Evolutionary conservation across 768 basidiomycete species (phyloP).

Genomic region (Leccinum arenicola): DNA sequence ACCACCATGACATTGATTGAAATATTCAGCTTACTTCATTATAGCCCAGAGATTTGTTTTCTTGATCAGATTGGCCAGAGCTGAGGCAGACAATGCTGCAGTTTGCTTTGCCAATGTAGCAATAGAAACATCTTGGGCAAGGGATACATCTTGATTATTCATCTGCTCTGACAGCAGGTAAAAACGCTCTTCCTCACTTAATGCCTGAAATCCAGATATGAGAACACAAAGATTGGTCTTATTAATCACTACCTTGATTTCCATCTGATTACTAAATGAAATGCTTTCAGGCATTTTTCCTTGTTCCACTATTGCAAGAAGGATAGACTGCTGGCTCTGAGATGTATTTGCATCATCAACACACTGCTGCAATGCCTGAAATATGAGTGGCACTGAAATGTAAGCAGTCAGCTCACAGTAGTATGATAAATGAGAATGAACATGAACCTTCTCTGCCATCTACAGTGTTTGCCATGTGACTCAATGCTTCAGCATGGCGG

Average conservation of each 20-base stretch:
- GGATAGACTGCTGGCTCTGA: conserved; percentile 68
- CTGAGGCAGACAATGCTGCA: conserved; percentile 83
- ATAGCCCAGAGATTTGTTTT: conserved; percentile 54
- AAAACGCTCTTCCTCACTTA: conserved; percentile 71
- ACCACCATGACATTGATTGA: fast-evolving
- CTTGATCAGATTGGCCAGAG: conserved; percentile 67
- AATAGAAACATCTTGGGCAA: conserved; percentile 82
- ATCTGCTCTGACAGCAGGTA: conserved; percentile 48
- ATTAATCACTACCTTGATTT: conserved; percentile 54
- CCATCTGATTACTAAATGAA: conserved; percentile 84
- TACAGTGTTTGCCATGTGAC: conserved; percentile 58
- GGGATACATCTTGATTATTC: conserved; percentile 35
- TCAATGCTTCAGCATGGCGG: conserved; percentile 77
- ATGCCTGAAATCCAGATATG: conserved; percentile 51
- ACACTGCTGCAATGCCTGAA: conserved; percentile 59
- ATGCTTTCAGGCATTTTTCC: conserved; percentile 63
- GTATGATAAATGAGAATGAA: neutral
- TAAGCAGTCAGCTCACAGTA: neutral
- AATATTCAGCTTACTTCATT: conserved; percentile 14
- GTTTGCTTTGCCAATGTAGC: conserved; percentile 75
- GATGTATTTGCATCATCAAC: conserved; percentile 56
- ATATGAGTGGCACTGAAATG: conserved; percentile 53
- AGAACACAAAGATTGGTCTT: neutral
- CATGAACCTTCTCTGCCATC: conserved; percentile 55
- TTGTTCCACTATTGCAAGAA: conserved; percentile 69